These are phyloP conservation scores for Termitomyces sp. DNA, from an alignment of 768 basidiomycete species.

Conservation along the genomic window DNA sequence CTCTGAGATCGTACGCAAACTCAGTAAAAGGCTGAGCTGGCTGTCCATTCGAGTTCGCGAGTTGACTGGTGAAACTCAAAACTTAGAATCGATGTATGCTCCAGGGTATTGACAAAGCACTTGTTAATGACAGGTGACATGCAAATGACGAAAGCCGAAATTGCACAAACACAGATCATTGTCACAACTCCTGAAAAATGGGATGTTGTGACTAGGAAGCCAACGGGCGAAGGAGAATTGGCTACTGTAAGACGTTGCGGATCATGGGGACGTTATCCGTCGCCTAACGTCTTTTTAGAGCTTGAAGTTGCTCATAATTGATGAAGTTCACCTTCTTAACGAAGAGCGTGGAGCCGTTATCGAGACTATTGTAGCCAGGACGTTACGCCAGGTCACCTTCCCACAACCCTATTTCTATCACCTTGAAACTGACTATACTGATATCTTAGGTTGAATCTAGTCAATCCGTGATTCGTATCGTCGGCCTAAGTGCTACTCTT, in stretches of 20 bases:
- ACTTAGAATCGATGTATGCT: not conserved
- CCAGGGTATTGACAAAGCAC: slow-evolving; percentile 10
- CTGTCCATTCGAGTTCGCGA: slow-evolving; percentile 83
- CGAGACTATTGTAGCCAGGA: slow-evolving; percentile 96
- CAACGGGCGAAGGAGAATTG: slow-evolving; percentile 95
- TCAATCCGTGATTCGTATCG: slow-evolving; percentile 93
- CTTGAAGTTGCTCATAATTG: slow-evolving; percentile 92
- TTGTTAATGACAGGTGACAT: slow-evolving; percentile 64
- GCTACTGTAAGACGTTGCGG: slow-evolving; percentile 61
- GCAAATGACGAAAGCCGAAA: slow-evolving; percentile 93
- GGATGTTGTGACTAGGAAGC: slow-evolving; percentile 98
- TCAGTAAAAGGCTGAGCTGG: slow-evolving; percentile 89
- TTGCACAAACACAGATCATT: slow-evolving; percentile 94
- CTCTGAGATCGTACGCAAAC: slow-evolving; percentile 90
- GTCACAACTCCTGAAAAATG: slow-evolving; percentile 99
- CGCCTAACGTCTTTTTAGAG: slow-evolving; percentile 44
- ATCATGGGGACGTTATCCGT: not conserved
- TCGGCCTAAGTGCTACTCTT: slow-evolving; percentile 93
- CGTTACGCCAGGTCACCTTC: slow-evolving; percentile 72
- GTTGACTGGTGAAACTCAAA: slow-evolving; percentile 63
- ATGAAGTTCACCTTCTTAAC: slow-evolving; percentile 95
- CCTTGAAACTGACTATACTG: not conserved
- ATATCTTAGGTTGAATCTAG: slow-evolving; percentile 82
- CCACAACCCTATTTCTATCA: too few relatives aligned
- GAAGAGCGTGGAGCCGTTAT: slow-evolving; percentile 98